A percentile compares a stretch with the other conserved stretches of the same genome.
Conservation (phyloP, 345 rosid species). For the Dovyalis caffra region DNA sequence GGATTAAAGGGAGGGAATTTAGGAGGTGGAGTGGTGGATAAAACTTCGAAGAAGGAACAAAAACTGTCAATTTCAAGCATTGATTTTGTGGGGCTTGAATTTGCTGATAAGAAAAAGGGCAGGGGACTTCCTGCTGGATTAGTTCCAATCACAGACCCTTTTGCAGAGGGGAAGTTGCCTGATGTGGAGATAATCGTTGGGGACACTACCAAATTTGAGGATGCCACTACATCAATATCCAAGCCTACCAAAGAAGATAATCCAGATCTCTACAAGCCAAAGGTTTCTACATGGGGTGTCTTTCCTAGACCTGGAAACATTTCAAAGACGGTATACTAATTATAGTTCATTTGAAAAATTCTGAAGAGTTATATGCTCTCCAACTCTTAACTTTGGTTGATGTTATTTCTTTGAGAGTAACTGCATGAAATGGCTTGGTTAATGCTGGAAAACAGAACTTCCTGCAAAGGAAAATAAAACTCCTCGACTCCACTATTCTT, state of each 20-base stretch:
- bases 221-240: slow-evolving; percentile 24
- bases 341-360: background rate
- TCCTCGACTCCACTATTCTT: too few species aligned
- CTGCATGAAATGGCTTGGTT: background rate
- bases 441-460: background rate
- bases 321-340: slow-evolving; percentile 59
- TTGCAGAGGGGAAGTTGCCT: slow-evolving; percentile 57
- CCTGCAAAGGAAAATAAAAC: too few species aligned
- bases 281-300: slow-evolving; percentile 93
- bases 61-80: slow-evolving; percentile 58
- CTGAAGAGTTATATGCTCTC: too few species aligned
- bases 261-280: slow-evolving; percentile 68
- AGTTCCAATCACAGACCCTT: slow-evolving; percentile 54
- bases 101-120: slow-evolving; percentile 70
- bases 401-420: background rate
- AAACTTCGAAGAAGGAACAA: slow-evolving; percentile 32
- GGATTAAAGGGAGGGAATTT: slow-evolving; percentile 37
- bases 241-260: slow-evolving; percentile 38
- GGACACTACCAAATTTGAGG: slow-evolving; percentile 53
- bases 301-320: slow-evolving; percentile 85
- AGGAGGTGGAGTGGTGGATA: slow-evolving; percentile 26
- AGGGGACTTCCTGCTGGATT: slow-evolving; percentile 80
- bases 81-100: slow-evolving; percentile 76
- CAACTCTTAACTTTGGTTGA: background rate
- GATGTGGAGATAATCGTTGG: slow-evolving; percentile 91